Base-by-base conservation (phyloP, 2,329 filamentous ascomycete species). In the Lachnellula hyalina region DNA sequence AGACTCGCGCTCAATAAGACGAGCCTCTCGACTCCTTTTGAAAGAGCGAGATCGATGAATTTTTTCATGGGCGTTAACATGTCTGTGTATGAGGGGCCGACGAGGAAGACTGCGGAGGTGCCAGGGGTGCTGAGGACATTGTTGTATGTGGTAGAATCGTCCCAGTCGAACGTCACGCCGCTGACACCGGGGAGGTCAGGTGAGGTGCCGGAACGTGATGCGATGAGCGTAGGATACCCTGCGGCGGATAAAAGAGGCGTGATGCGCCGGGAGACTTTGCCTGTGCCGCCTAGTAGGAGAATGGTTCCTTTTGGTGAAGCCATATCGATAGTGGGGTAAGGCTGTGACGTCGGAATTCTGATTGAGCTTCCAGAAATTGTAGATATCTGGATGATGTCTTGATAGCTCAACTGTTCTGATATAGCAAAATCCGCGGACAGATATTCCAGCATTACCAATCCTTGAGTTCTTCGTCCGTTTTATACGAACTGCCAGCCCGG, bases 141-240 rank as follows among this genome's bases (percentile, higher is more conserved):
- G 0, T 53, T 49, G 65, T 70, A 79, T 0, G 75, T 79, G 17
- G 61, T 52, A 34, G 66, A 52, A 57, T 79, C 71, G 35, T 67
- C 40, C 75, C 75, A 79, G 68, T 80, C 73, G 50, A 80, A 78
- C 8, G 68, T 65, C 4, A 65, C 57, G 25, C 73, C 67, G 21
- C 32, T 46, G 15, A 38, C 47, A 23, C 63, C 50, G 2, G 49
- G 36, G 6, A 36, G 47, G 2, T 23, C 25, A 62, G 41, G 64
- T 63, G 51, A 70, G 66, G 42, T 53, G 4, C 61, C 69, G 5
- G 68, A 70, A 28, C 74, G 71, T 19, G 74, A 75, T 7, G 73
- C 73, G 11, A 76, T 52, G 21, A 75, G 57, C 44, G 69, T 61
- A 5, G 67, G 65, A 40, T 69, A 60, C 19, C 57, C 58, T 11